These are phyloP conservation scores for Oryza officinalis DNA, from an alignment of 176 grass and related monocot genomes.

Conservation along the genomic window DNA sequence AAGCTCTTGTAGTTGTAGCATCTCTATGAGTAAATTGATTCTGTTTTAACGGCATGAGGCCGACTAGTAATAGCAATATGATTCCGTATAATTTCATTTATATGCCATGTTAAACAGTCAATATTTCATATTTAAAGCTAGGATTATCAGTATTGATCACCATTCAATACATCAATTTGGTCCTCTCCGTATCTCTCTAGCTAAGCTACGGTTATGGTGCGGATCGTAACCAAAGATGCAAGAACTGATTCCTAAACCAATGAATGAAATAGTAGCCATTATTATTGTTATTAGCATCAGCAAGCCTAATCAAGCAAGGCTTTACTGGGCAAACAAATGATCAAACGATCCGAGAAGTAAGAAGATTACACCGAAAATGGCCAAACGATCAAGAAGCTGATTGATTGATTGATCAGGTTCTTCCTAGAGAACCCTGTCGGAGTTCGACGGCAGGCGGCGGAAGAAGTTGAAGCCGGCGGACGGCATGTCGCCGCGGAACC, in stretches of 20 bases:
- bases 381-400: slow-evolving; percentile 9
- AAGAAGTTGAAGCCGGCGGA: slow-evolving; percentile 93
- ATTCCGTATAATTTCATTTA: not conserved
- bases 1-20: not conserved
- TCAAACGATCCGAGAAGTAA: slow-evolving; percentile 10
- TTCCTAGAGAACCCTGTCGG: slow-evolving; percentile 76
- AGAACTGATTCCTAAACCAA: slow-evolving; percentile 24
- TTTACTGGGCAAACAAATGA: slow-evolving; percentile 31
- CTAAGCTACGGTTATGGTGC: not conserved
- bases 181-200: not conserved
- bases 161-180: not conserved
- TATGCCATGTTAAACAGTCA: not conserved
- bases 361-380: slow-evolving; percentile 18
- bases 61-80: not conserved
- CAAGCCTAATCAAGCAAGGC: slow-evolving; percentile 43
- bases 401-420: slow-evolving; percentile 16
- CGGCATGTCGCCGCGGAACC: slow-evolving; percentile 95
- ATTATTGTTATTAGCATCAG: slow-evolving; percentile 12
- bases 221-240: not conserved
- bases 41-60: slow-evolving; percentile 8
- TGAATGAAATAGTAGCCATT: slow-evolving; percentile 45
- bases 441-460: slow-evolving; percentile 76
- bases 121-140: not conserved
- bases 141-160: not conserved
- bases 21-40: slow-evolving; percentile 1